A percentile compares a stretch with the other conserved stretches of the same genome.
phyloP scores from a whole-genome alignment of 805 yeast genomes.

The Ogataea chonburiensis region DNA sequence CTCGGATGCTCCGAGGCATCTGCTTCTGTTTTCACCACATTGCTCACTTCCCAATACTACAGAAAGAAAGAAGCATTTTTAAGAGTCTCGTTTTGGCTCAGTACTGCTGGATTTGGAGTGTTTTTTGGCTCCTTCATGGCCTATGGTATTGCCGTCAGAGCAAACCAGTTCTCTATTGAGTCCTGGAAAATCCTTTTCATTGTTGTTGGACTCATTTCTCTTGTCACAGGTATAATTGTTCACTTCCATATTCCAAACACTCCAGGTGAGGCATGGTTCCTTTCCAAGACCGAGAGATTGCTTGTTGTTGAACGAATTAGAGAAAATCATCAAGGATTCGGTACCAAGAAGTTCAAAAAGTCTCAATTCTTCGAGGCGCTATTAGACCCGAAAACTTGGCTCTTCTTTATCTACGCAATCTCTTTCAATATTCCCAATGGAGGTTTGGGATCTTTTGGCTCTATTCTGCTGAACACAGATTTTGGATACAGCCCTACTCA shows the following conservation, averaged over 20 bases:
- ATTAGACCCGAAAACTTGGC: slow-evolving; percentile 42
- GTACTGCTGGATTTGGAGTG: slow-evolving; percentile 45
- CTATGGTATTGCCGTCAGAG: slow-evolving; percentile 46
- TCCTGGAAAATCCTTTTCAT: slow-evolving; percentile 65
- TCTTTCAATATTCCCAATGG: slow-evolving; percentile 53
- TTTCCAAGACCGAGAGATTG: slow-evolving; percentile 35
- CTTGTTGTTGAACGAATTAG: slow-evolving; percentile 35
- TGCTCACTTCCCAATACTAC: slow-evolving; percentile 39
- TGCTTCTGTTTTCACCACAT: slow-evolving; percentile 35
- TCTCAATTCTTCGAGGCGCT: slow-evolving; percentile 32
- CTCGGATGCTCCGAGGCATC: slow-evolving; percentile 44
- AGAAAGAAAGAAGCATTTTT: slow-evolving; percentile 31
- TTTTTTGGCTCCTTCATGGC: slow-evolving; percentile 55
- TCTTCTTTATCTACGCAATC: slow-evolving; percentile 39
- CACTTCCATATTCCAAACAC: slow-evolving; percentile 53
- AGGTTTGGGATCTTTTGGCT: slow-evolving; percentile 47
- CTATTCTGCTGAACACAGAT: slow-evolving; percentile 42
- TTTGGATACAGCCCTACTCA: slow-evolving; percentile 30
- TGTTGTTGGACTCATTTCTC: slow-evolving; percentile 60
- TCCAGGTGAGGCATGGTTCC: slow-evolving; percentile 46
- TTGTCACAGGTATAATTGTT: slow-evolving; percentile 48
- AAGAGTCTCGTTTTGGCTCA: slow-evolving; percentile 32
- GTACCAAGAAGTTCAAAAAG: slow-evolving; percentile 29
- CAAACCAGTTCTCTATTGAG: slow-evolving; percentile 40
- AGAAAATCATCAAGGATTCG: slow-evolving; percentile 27